Evolutionary conservation across 2,329 filamentous ascomycete species (phyloP).

Genomic region (Aspergillus sp.): DNA sequence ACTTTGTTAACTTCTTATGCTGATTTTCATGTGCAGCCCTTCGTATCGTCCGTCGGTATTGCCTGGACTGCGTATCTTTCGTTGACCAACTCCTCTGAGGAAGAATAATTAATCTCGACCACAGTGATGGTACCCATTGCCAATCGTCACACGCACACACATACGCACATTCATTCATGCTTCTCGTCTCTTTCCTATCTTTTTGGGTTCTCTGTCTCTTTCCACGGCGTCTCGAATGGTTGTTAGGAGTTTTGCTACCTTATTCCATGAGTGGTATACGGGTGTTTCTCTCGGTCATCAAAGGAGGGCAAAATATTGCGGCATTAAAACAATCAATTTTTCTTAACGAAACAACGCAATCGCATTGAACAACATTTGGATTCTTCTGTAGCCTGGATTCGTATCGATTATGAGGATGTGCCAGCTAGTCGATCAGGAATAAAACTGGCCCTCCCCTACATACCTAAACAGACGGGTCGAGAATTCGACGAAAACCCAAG

Average conservation of each 20-base stretch:
- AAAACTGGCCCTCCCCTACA: no score
- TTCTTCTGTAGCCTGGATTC: no score
- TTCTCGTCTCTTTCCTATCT: no score
- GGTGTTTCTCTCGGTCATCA: neutral
- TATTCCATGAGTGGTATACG: neutral
- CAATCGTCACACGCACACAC: no score
- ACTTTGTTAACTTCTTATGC: neutral
- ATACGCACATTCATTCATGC: no score
- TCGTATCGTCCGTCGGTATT: constrained; percentile 92
- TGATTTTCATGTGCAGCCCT: constrained; percentile 58
- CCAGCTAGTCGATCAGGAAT: no score
- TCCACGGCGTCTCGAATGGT: no score
- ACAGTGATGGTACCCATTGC: neutral
- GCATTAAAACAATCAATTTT: neutral
- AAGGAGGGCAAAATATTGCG: neutral
- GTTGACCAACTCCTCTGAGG: constrained; percentile 80
- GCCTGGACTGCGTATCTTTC: constrained; percentile 97
- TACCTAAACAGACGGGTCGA: no score
- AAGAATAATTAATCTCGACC: constrained; percentile 39
- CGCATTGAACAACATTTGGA: no score
- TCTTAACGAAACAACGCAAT: neutral
- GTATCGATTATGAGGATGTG: no score
- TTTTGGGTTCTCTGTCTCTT: no score
- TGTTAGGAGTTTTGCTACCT: no score
- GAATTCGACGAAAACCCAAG: constrained; percentile 3